Percentiles rank a stretch among this genome's conserved stretches.
Conservation (phyloP, 495 filamentous ascomycete species). For the Achaetomiella virescens region DNA sequence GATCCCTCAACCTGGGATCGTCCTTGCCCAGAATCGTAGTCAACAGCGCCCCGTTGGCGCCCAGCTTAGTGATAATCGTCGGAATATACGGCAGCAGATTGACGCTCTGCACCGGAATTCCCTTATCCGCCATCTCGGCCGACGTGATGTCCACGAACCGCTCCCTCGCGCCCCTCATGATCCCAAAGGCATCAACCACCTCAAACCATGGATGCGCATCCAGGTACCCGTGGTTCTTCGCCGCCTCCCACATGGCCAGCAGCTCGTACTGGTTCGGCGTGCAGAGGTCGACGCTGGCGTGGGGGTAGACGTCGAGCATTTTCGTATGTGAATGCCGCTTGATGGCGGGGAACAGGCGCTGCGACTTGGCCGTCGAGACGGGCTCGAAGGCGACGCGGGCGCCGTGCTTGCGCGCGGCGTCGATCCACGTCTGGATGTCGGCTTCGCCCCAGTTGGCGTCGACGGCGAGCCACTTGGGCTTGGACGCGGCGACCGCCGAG, state of each 20-base stretch:
- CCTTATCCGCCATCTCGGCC: conserved; percentile 60
- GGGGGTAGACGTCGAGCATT: conserved; percentile 51
- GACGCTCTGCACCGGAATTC: conserved; percentile 73
- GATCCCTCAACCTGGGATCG: conserved; percentile 56
- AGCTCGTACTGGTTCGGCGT: conserved; percentile 84
- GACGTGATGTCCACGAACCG: conserved; percentile 58
- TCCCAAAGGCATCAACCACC: conserved; percentile 69
- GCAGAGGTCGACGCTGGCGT: conserved; percentile 57
- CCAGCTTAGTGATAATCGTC: conserved; percentile 77
- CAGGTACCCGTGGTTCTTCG: conserved; percentile 57
- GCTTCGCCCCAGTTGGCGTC: conserved; percentile 74
- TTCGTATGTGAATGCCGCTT: conserved; percentile 14
- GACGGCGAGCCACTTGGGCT: conserved; percentile 68
- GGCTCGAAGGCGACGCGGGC: conserved; percentile 78
- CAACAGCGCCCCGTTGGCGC: conserved; percentile 69
- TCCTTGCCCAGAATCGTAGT: conserved; percentile 60
- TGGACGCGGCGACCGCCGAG: conserved; percentile 46
- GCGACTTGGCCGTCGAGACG: conserved; percentile 74
- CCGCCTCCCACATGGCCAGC: conserved; percentile 62
- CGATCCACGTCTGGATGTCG: conserved; percentile 57
- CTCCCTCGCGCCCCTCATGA: conserved; percentile 50
- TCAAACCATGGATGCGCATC: conserved; percentile 68
- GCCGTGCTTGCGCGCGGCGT: conserved; percentile 45
- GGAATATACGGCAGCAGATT: conserved; percentile 84
- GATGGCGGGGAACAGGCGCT: conserved; percentile 54